These are phyloP conservation scores for Serendipita sp. DNA, from an alignment of 768 basidiomycete species.

Conservation along the genomic window DNA sequence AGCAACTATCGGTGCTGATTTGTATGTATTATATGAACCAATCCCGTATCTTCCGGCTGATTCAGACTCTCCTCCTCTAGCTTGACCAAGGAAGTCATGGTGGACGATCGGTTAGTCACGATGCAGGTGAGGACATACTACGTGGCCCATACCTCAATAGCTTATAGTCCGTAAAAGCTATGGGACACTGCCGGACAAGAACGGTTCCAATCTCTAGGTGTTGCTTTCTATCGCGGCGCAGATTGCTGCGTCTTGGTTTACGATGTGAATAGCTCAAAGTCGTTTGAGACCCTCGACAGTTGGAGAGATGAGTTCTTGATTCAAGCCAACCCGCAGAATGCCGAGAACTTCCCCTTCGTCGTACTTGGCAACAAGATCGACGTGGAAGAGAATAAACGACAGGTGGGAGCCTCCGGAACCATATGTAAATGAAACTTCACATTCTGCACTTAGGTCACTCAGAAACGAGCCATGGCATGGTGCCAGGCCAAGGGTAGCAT, in stretches of 20 bases:
- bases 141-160: background rate
- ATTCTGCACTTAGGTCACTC: slow-evolving; percentile 58
- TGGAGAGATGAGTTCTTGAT: slow-evolving; percentile 99
- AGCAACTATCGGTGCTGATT: slow-evolving; percentile 95
- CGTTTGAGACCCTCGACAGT: slow-evolving; percentile 95
- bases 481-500: slow-evolving; percentile 99
- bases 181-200: slow-evolving; percentile 99
- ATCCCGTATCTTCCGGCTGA: slow-evolving; percentile 14
- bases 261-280: slow-evolving; percentile 97
- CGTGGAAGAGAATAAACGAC: slow-evolving; percentile 94
- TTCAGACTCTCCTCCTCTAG: slow-evolving; percentile 23
- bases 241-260: slow-evolving; percentile 99
- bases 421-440: background rate
- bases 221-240: slow-evolving; percentile 97
- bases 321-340: slow-evolving; percentile 95
- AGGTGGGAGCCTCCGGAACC: slow-evolving; percentile 34
- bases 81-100: slow-evolving; percentile 96
- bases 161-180: slow-evolving; percentile 32
- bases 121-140: slow-evolving; percentile 62
- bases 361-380: slow-evolving; percentile 99
- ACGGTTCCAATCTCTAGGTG: slow-evolving; percentile 96
- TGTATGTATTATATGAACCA: slow-evolving; percentile 36
- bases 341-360: slow-evolving; percentile 99
- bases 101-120: slow-evolving; percentile 92
- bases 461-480: slow-evolving; percentile 99